Conservation (phyloP, 75 land plant genomes). For the Picea glauca region DNA sequence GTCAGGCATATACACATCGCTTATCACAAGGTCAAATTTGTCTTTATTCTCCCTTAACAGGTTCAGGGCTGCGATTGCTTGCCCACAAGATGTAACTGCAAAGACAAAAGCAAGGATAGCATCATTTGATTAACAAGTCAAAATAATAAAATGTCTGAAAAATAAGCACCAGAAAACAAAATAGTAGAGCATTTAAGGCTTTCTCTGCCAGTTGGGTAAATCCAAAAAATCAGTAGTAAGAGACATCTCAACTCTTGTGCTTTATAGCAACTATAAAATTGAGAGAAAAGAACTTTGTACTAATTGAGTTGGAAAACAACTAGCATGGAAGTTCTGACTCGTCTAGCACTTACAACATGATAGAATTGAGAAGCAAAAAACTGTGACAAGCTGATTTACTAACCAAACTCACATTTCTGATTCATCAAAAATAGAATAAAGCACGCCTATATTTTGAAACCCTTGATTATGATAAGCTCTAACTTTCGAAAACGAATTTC, state of each 20-base stretch:
- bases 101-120: not conserved
- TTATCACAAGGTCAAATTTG: conserved; percentile 77
- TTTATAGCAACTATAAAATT: not conserved
- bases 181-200: not conserved
- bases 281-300: not conserved
- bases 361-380: too few relatives aligned
- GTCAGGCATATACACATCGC: conserved; percentile 93
- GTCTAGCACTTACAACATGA: too few relatives aligned
- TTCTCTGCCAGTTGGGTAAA: not conserved
- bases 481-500: too few relatives aligned
- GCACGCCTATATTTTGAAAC: too few relatives aligned
- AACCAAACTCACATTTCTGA: too few relatives aligned
- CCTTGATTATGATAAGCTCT: too few relatives aligned
- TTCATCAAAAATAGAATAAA: too few relatives aligned
- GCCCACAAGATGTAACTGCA: conserved; percentile 73
- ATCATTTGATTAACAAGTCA: not conserved
- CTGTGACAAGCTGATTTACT: too few relatives aligned
- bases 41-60: conserved; percentile 73
- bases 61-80: conserved; percentile 56
- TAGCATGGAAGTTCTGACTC: not conserved
- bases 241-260: not conserved
- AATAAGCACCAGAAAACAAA: not conserved
- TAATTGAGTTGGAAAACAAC: conserved; percentile 1
- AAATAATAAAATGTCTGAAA: not conserved
- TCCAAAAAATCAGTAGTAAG: not conserved